phyloP scores from a whole-genome alignment of 2,329 filamentous ascomycete species.

The Boeremia lycopersici region DNA sequence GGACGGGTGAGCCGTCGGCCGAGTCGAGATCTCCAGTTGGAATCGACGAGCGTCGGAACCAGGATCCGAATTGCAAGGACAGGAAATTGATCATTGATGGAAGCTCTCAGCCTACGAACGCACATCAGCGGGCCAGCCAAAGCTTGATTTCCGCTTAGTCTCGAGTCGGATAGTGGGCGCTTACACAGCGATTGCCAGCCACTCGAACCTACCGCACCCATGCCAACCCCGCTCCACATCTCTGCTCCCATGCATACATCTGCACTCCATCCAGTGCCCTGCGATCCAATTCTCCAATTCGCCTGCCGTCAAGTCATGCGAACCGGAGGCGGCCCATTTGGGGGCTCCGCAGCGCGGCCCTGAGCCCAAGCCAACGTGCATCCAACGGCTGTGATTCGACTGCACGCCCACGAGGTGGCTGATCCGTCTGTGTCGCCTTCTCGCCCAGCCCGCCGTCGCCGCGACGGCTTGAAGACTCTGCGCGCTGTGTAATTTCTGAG shows the following conservation, averaged over 20 bases:
- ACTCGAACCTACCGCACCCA: conserved; percentile 24
- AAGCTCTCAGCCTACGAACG: conserved; percentile 26
- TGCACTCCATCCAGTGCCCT: conserved; percentile 31
- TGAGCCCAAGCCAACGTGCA: conserved; percentile 18
- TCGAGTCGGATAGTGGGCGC: conserved; percentile 23
- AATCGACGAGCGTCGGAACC: neutral
- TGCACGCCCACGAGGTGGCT: conserved; percentile 34
- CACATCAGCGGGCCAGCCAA: conserved; percentile 17
- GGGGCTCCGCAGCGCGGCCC: conserved; percentile 20
- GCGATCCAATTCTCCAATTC: conserved; percentile 34
- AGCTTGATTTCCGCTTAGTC: conserved; percentile 27
- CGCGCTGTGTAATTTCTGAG: no score
- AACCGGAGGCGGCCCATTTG: conserved; percentile 36
- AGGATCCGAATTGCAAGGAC: neutral
- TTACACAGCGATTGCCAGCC: conserved; percentile 22
- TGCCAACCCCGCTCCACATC: conserved; percentile 33
- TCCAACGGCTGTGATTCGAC: conserved; percentile 33
- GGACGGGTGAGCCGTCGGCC: conserved; percentile 4
- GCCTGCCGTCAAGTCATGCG: conserved; percentile 42
- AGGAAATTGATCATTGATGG: conserved; percentile 13
- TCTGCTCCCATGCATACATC: conserved; percentile 34
- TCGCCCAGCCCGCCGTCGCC: conserved; percentile 17
- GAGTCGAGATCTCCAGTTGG: neutral
- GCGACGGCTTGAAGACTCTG: neutral
- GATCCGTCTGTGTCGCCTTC: conserved; percentile 18